Evolutionary conservation across 495 filamentous ascomycete species (phyloP), one percentile per base, ranked within the genome.

Genomic region (Xylaria cubensis): DNA sequence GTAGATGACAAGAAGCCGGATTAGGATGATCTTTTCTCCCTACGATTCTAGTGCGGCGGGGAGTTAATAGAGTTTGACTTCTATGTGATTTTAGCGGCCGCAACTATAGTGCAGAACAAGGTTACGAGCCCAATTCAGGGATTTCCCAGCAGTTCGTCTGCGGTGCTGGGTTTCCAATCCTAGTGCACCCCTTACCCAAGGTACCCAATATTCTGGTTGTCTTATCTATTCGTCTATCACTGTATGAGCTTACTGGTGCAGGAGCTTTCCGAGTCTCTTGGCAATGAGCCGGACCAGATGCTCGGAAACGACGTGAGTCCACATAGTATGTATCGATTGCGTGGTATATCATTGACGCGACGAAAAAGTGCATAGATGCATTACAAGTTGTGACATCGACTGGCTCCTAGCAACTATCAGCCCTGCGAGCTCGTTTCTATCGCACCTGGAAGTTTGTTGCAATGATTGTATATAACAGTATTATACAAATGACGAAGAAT

Each of bases 81-180:
- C 8, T 36, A 34, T 12, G 63, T 19, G 42, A 36, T 13, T 66
- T 66, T 66, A 50, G 63, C 29, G 63, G 63, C 63, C 41, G 62
- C 63, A 51, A 7, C 26, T 48, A 66, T n/a, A n/a, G 24, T 26
- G 44, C 3, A 26, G 21, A 17, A 32, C 63, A 66, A 29, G 63
- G 44, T 44, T 66, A 34, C 34, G 21, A 36, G 17, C 44, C 26
- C 17, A 66, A 34, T 26, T 4, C 44, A 26, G 41, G 44, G 26
- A n/a, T 36, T 24, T 36, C 46, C 15, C 39, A 32, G 46, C 15
- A 21, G 24, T 48, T 53, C 39, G 46, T 39, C 64, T 32, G 42
- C 44, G 64, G 64, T 32, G 21, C 64, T 51, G 64, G 64, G 64
- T 67, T 51, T 29, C 4, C n/a, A 67, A 39, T 21, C 64, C 64